Percentiles rank a stretch among this genome's conserved stretches.
phyloP scores from a whole-genome alignment of 73 alveolate genomes.

The Stentor coeruleus region DNA sequence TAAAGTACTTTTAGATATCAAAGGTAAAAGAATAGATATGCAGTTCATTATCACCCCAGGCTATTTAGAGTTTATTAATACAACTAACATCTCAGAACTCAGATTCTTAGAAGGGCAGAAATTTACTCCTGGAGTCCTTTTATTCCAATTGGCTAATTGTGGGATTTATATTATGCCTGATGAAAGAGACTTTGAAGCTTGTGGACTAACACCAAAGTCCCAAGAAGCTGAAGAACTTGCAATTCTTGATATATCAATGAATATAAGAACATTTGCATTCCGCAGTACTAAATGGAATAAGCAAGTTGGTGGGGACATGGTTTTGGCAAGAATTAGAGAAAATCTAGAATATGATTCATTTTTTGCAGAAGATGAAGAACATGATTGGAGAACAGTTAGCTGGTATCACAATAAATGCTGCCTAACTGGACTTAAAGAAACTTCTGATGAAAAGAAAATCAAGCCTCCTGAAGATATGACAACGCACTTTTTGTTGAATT shows the following conservation, averaged over 20 bases:
- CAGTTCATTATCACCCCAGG: conserved; percentile 53
- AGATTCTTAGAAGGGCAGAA: conserved; percentile 35
- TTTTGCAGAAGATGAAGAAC: conserved; percentile 70
- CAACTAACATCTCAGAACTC: conserved; percentile 41
- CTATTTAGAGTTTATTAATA: conserved; percentile 42
- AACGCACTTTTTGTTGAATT: conserved; percentile 47
- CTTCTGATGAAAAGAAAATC: conserved; percentile 22
- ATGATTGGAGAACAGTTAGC: conserved; percentile 59
- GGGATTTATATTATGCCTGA: conserved; percentile 63
- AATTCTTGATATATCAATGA: conserved; percentile 51
- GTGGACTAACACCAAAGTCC: conserved; percentile 46
- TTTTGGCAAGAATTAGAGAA: conserved; percentile 56
- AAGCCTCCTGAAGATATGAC: conserved; percentile 37
- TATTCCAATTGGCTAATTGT: conserved; percentile 47
- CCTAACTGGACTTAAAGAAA: conserved; percentile 36
- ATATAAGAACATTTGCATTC: conserved; percentile 52
- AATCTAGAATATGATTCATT: conserved; percentile 61
- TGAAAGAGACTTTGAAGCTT: conserved; percentile 45
- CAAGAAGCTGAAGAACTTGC: conserved; percentile 65
- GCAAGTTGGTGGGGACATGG: conserved; percentile 34
- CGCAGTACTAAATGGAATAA: conserved; percentile 53
- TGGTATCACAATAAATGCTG: conserved; percentile 59
- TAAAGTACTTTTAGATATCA: conserved; percentile 45
- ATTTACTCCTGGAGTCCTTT: conserved; percentile 49
- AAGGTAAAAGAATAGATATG: conserved; percentile 42